phyloP scores from a whole-genome alignment of 164 flowering plant species.

The Magnolia changhungtana region DNA sequence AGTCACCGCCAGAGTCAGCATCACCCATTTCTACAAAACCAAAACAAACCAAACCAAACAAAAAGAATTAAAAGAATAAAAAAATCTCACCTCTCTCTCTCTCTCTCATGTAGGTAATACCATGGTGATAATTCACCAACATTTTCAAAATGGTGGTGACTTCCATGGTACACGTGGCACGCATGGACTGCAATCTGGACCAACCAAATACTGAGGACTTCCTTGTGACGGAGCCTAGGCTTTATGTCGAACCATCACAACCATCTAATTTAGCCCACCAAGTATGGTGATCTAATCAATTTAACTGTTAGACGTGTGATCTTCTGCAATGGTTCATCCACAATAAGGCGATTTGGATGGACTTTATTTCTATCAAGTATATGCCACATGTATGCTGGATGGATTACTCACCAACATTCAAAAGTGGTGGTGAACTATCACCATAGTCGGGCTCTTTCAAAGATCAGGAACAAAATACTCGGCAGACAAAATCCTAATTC shows the following conservation, averaged over 20 bases:
- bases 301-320: not conserved
- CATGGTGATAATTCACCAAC: not conserved
- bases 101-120: not conserved
- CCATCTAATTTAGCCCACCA: not conserved
- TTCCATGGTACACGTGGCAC: not conserved
- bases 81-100: not conserved
- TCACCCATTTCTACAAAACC: slow-evolving; percentile 26
- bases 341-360: not conserved
- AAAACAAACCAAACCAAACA: not conserved
- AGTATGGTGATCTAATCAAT: not conserved
- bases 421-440: too few relatives aligned
- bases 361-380: not conserved
- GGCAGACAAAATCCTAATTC: too few relatives aligned
- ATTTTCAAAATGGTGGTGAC: not conserved
- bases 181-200: not conserved
- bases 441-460: too few relatives aligned
- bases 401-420: too few relatives aligned
- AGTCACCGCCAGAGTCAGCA: slow-evolving; percentile 19
- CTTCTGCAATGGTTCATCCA: too few relatives aligned
- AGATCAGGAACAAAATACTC: too few relatives aligned
- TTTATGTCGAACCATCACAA: not conserved
- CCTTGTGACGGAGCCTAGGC: not conserved
- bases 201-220: not conserved
- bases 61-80: not conserved
- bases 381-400: too few relatives aligned